phyloP scores from a whole-genome alignment of 768 basidiomycete species.

The Boletus sp. region DNA sequence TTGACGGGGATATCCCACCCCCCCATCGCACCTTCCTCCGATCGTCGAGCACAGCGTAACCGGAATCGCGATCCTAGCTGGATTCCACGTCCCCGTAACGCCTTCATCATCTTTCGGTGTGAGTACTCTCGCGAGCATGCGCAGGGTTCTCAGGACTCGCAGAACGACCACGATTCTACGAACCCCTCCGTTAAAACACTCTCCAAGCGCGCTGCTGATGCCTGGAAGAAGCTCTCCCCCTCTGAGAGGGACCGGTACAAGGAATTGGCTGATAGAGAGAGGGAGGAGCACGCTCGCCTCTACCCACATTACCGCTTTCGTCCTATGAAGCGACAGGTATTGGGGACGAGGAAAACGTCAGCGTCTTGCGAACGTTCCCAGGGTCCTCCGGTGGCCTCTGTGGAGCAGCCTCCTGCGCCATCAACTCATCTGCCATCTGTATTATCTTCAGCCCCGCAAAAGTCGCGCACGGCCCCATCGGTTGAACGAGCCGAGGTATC shows the following conservation, averaged over 20 bases:
- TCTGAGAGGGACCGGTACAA: constrained; percentile 51
- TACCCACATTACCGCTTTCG: constrained; percentile 65
- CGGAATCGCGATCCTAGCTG: constrained; percentile 49
- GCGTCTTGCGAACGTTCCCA: constrained; percentile 13
- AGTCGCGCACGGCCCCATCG: constrained; percentile 1
- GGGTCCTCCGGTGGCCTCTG: background rate
- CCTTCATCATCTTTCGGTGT: constrained; percentile 73
- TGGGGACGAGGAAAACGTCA: constrained; percentile 15
- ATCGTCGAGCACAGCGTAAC: constrained; percentile 37
- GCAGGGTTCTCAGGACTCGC: constrained; percentile 34
- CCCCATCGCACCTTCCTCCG: constrained; percentile 35
- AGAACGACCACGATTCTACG: constrained; percentile 23
- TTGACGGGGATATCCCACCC: background rate
- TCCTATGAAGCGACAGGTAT: constrained; percentile 43
- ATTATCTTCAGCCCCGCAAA: constrained; percentile 4
- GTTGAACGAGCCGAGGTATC: background rate
- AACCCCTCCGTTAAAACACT: constrained; percentile 47
- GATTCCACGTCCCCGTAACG: constrained; percentile 65
- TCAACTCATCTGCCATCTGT: constrained; percentile 16
- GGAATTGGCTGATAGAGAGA: constrained; percentile 52
- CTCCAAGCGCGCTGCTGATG: constrained; percentile 73
- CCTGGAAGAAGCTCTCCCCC: constrained; percentile 59
- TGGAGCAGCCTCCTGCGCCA: constrained; percentile 1
- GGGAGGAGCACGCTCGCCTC: constrained; percentile 50
- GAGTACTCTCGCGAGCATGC: constrained; percentile 52